Conservation (phyloP, 2,329 filamentous ascomycete species). For the Colletotrichum sublineola region DNA sequence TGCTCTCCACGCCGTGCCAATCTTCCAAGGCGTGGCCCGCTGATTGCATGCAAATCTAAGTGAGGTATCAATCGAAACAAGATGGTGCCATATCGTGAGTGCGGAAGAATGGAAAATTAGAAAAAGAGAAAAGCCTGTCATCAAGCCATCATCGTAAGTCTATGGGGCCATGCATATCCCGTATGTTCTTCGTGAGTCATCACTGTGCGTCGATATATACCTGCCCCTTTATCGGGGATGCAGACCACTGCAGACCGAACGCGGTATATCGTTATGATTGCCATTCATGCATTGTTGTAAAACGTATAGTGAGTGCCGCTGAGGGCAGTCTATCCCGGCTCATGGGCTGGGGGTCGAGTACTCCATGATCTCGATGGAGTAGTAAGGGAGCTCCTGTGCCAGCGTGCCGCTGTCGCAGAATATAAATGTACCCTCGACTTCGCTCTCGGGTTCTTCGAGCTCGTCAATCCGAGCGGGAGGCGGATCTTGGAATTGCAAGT, state of each 20-base stretch:
- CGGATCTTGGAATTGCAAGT: conserved; percentile 63
- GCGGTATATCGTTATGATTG: conserved; percentile 13
- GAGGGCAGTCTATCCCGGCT: conserved; percentile 1
- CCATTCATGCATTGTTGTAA: conserved; percentile 3
- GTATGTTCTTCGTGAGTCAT: conserved; percentile 20
- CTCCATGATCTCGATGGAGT: conserved; percentile 65
- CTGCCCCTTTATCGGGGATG: neutral
- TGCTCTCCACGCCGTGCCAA: conserved; percentile 25
- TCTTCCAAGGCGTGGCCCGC: neutral
- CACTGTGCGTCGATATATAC: neutral
- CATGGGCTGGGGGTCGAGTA: conserved; percentile 36
- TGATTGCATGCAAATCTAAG: conserved; percentile 4
- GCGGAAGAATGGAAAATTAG: neutral
- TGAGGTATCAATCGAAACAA: conserved; percentile 12
- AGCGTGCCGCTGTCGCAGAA: conserved; percentile 50
- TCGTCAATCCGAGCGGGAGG: conserved; percentile 66
- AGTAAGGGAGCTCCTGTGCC: conserved; percentile 65
- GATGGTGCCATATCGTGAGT: neutral
- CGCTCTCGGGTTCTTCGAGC: conserved; percentile 65
- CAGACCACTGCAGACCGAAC: conserved; percentile 8
- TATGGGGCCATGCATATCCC: neutral
- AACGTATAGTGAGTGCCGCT: conserved; percentile 20
- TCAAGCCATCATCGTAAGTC: conserved; percentile 20
- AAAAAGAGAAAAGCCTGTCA: conserved; percentile 1
- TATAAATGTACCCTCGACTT: conserved; percentile 49